A percentile compares a stretch with the other conserved stretches of the same genome.
These are phyloP conservation scores for Chaetomium sp. DNA, from an alignment of 2,329 filamentous ascomycete genomes.

Conservation along the genomic window DNA sequence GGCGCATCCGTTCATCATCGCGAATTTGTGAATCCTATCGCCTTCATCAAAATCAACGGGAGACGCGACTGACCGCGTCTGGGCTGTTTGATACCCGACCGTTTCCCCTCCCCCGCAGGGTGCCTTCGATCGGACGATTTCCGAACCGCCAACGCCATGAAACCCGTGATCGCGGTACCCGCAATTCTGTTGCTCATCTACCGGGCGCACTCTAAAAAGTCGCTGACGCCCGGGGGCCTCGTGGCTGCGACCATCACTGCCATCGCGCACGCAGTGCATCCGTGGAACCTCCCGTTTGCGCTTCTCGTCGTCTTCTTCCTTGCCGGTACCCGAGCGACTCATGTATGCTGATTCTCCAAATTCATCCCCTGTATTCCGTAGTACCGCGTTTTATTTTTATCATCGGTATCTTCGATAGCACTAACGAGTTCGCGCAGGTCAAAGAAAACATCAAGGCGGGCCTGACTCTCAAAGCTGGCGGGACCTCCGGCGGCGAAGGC, in stretches of 20 bases:
- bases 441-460: constrained; percentile 81
- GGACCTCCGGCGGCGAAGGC: constrained; percentile 70
- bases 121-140: not conserved
- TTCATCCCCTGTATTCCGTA: not conserved
- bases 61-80: too few relatives aligned
- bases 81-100: not conserved
- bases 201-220: constrained; percentile 64
- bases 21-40: too few relatives aligned
- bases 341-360: constrained; percentile 42
- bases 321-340: constrained; percentile 75
- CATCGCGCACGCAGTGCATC: constrained; percentile 77
- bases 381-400: not conserved
- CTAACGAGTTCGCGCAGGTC: constrained; percentile 44
- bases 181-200: constrained; percentile 55
- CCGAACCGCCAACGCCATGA: constrained; percentile 37
- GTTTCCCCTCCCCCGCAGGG: not conserved
- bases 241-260: constrained; percentile 67
- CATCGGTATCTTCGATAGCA: not conserved
- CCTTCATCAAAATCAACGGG: too few relatives aligned
- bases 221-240: constrained; percentile 72
- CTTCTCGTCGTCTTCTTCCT: constrained; percentile 82
- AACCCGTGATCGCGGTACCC: constrained; percentile 50
- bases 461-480: constrained; percentile 71
- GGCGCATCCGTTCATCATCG: too few relatives aligned
- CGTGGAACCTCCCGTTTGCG: constrained; percentile 86